Conservation (phyloP, 257 asterid genomes). For the Vinca minor region DNA sequence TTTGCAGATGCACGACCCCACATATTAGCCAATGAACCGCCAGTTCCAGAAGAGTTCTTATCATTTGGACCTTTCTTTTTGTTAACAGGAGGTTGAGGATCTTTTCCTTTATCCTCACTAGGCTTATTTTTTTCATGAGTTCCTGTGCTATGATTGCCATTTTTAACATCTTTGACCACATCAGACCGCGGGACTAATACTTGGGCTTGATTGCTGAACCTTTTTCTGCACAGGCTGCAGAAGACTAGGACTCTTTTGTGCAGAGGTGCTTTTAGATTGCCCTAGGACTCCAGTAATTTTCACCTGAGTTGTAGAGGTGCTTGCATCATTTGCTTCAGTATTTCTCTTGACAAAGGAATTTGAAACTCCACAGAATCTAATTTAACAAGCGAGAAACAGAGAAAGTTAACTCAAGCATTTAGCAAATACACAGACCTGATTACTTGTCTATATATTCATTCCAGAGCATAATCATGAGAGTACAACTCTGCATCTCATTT, state of each 20-base stretch:
- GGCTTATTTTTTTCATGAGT: slow-evolving; percentile 33
- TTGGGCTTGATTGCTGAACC: slow-evolving; percentile 37
- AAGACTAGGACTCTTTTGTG: slow-evolving; percentile 23
- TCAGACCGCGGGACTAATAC: slow-evolving; percentile 25
- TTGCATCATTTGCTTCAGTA: slow-evolving; percentile 32
- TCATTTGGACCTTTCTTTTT: slow-evolving; percentile 46
- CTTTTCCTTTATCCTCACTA: slow-evolving; percentile 44
- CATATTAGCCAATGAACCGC: slow-evolving; percentile 72
- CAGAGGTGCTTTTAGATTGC: slow-evolving; percentile 24
- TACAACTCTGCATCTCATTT: background rate
- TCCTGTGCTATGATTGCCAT: slow-evolving; percentile 28
- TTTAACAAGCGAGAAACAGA: background rate
- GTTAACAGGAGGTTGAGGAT: slow-evolving; percentile 34
- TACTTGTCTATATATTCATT: background rate
- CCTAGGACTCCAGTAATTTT: slow-evolving; percentile 45
- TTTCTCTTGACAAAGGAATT: slow-evolving; percentile 59
- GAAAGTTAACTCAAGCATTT: background rate
- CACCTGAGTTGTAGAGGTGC: slow-evolving; percentile 32
- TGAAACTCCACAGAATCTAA: slow-evolving; percentile 76
- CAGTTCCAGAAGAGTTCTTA: slow-evolving; percentile 52
- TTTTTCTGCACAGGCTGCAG: slow-evolving; percentile 38
- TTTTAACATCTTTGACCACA: slow-evolving; percentile 36
- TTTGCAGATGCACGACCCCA: slow-evolving; percentile 83
- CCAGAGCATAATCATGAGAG: background rate
- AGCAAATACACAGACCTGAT: background rate